These are phyloP conservation scores for Alternaria atra DNA, from an alignment of 2,329 filamentous ascomycete species.

Conservation along the genomic window DNA sequence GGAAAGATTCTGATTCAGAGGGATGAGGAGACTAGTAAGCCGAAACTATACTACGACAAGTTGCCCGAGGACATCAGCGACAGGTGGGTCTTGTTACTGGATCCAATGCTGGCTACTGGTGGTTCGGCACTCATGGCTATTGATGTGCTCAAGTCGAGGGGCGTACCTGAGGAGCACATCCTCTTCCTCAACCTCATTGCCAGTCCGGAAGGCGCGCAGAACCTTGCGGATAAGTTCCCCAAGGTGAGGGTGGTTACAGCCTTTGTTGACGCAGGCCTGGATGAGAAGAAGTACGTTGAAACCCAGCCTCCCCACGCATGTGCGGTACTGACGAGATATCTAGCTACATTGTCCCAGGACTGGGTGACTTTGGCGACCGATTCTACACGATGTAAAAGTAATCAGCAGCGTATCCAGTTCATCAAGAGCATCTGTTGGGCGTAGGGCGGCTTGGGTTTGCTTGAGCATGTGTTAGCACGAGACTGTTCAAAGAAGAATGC, in stretches of 20 bases:
- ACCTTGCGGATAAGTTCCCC: conserved; percentile 89
- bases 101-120: conserved; percentile 99
- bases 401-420: neutral
- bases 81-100: conserved; percentile 90
- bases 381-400: conserved; percentile 83
- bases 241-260: conserved; percentile 91
- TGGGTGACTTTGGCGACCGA: conserved; percentile 94
- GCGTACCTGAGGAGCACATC: conserved; percentile 94
- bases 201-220: conserved; percentile 90
- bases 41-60: conserved; percentile 97
- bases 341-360: conserved; percentile 93
- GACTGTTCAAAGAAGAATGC: neutral
- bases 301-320: conserved; percentile 12
- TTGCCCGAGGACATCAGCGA: conserved; percentile 91
- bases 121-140: conserved; percentile 98
- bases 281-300: conserved; percentile 88
- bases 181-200: conserved; percentile 97
- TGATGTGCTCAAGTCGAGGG: conserved; percentile 86
- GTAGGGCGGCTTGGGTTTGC: conserved; percentile 12
- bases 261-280: conserved; percentile 94
- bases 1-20: conserved; percentile 98
- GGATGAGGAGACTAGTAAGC: conserved; percentile 91
- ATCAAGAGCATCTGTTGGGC: conserved; percentile 18
- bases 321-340: neutral
- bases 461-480: conserved; percentile 17